phyloP scores from a whole-genome alignment of 345 rosid genomes.

The Pistacia atlantica region DNA sequence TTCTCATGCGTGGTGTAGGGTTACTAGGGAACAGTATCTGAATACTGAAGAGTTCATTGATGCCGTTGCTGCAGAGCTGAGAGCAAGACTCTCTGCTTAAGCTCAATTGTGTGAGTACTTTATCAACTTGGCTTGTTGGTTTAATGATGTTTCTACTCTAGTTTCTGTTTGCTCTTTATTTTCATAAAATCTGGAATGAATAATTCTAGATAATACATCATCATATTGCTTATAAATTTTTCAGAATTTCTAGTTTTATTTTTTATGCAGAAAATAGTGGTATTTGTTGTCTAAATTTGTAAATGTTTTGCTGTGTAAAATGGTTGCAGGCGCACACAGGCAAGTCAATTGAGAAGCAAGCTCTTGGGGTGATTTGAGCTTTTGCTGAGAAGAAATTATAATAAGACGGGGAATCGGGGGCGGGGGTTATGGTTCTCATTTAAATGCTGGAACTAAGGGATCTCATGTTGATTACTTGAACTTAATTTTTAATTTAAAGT shows the following conservation, averaged over 20 bases:
- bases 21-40: slow-evolving; percentile 71
- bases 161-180: neutral
- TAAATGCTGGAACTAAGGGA: neutral
- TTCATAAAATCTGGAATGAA: neutral
- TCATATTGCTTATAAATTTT: too few relatives aligned
- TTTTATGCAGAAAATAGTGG: neutral
- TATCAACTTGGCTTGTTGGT: neutral
- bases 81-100: slow-evolving; percentile 49
- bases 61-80: slow-evolving; percentile 83
- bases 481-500: neutral
- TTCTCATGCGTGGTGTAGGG: slow-evolving; percentile 40
- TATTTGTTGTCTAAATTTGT: neutral
- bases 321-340: neutral
- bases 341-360: neutral
- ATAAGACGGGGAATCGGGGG: neutral
- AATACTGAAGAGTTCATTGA: slow-evolving; percentile 97
- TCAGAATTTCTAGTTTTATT: neutral
- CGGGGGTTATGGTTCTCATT: neutral
- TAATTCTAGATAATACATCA: neutral
- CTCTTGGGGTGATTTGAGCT: neutral
- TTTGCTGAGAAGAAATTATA: slow-evolving; percentile 4
- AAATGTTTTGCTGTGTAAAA: neutral
- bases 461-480: neutral
- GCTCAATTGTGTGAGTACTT: slow-evolving; percentile 29
- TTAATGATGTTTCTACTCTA: neutral